phyloP scores from a whole-genome alignment of 805 yeast species.

The Kuraishia capsulata region DNA sequence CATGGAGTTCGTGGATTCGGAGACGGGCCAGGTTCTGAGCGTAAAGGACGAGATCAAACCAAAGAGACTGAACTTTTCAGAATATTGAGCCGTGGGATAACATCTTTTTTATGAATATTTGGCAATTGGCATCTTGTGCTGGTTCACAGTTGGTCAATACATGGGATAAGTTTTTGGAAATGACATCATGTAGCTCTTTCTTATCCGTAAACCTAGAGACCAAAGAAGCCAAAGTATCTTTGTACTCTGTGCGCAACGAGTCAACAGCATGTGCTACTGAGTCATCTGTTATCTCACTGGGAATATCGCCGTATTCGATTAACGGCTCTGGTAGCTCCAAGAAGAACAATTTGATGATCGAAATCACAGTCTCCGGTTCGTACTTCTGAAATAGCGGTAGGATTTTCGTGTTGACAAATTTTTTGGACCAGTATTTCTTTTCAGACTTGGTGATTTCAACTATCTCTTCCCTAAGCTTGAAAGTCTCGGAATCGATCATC shows the following conservation, averaged over 20 bases:
- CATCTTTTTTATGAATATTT: background rate
- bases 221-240: background rate
- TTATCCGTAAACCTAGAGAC: background rate
- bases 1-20: background rate
- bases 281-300: background rate
- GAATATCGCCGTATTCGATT: slow-evolving; percentile 17
- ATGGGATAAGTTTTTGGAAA: background rate
- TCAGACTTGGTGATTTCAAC: slow-evolving; percentile 12
- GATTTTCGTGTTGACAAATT: slow-evolving; percentile 30
- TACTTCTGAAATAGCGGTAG: background rate
- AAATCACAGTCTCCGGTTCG: slow-evolving; percentile 32
- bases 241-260: background rate
- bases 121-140: no score
- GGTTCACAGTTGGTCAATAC: background rate
- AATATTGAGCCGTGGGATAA: background rate
- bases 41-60: background rate
- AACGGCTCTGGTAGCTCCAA: slow-evolving; percentile 76
- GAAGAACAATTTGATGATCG: slow-evolving; percentile 62
- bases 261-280: background rate
- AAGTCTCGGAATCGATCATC: background rate
- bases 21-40: background rate
- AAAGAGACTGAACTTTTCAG: background rate
- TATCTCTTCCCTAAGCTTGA: background rate
- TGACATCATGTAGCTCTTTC: background rate
- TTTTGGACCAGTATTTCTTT: slow-evolving; percentile 22